Percentiles rank a stretch among this genome's conserved stretches.
phyloP scores from a whole-genome alignment of 306 rosid species.

The Castanospermum australe region DNA sequence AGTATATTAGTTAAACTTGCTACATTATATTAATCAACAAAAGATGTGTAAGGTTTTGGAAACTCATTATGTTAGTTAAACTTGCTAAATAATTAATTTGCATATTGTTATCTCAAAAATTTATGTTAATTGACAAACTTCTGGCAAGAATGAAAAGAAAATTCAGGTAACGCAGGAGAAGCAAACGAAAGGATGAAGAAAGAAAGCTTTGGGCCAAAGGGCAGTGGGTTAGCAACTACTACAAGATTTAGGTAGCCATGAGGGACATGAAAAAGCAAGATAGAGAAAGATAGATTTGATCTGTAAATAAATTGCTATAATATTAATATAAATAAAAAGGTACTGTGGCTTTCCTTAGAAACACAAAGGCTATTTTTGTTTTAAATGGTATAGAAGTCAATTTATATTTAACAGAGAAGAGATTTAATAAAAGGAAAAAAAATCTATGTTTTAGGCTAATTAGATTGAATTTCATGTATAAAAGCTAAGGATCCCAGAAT shows the following conservation, averaged over 20 bases:
- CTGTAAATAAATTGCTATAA: not conserved
- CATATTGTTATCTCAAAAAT: not conserved
- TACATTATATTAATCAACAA: no score
- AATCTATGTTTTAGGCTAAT: not conserved
- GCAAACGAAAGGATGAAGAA: not conserved
- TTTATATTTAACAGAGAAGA: not conserved
- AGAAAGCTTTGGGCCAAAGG: not conserved
- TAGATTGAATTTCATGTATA: not conserved
- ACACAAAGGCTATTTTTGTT: not conserved
- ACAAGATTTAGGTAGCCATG: not conserved
- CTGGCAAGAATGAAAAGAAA: not conserved
- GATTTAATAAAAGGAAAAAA: not conserved
- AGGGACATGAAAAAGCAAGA: not conserved
- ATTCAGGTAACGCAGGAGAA: not conserved
- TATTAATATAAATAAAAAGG: no score
- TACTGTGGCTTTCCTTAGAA: not conserved
- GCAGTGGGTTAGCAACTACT: not conserved
- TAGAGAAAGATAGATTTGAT: not conserved
- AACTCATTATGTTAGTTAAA: not conserved
- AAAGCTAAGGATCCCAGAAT: conserved; percentile 13
- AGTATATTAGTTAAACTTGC: not conserved
- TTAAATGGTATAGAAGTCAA: not conserved
- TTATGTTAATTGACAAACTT: not conserved
- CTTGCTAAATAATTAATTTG: not conserved
- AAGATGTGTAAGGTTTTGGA: not conserved